These are phyloP conservation scores for Helminthosporium solani DNA, from an alignment of 2,329 filamentous ascomycete genomes.

Conservation along the genomic window DNA sequence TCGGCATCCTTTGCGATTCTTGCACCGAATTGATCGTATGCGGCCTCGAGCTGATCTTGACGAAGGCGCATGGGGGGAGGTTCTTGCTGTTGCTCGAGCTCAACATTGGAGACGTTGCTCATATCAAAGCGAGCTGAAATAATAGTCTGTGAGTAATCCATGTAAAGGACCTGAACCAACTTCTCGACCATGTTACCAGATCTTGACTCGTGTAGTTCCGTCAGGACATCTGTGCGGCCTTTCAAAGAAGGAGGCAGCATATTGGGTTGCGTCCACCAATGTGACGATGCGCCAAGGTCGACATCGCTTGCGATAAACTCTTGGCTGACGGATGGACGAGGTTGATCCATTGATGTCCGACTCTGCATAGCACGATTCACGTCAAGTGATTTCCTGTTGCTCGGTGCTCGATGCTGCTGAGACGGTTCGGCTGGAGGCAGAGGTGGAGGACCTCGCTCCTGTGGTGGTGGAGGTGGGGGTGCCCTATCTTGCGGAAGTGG, in stretches of 20 bases:
- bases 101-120: slow-evolving; percentile 69
- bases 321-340: slow-evolving; percentile 71
- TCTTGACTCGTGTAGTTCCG: slow-evolving; percentile 77
- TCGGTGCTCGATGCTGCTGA: slow-evolving; percentile 47
- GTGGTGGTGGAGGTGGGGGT: slow-evolving; percentile 40
- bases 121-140: slow-evolving; percentile 79
- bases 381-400: slow-evolving; percentile 64
- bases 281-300: slow-evolving; percentile 70
- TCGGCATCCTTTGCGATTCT: slow-evolving; percentile 70
- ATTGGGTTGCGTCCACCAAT: slow-evolving; percentile 87
- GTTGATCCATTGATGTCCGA: slow-evolving; percentile 71
- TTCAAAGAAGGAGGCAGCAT: slow-evolving; percentile 79
- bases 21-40: slow-evolving; percentile 78
- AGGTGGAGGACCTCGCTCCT: slow-evolving; percentile 46
- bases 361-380: slow-evolving; percentile 54
- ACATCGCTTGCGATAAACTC: slow-evolving; percentile 87
- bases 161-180: slow-evolving; percentile 83
- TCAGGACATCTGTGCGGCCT: slow-evolving; percentile 77
- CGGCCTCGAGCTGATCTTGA: slow-evolving; percentile 89
- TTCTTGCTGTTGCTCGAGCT: slow-evolving; percentile 84
- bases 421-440: slow-evolving; percentile 39
- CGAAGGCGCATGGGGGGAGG: slow-evolving; percentile 76
- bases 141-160: slow-evolving; percentile 94
- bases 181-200: slow-evolving; percentile 75
- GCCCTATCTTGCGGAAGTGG: slow-evolving; percentile 45